Conservation (phyloP, 2,329 filamentous ascomycete genomes). For the Penicillium digitatum region DNA sequence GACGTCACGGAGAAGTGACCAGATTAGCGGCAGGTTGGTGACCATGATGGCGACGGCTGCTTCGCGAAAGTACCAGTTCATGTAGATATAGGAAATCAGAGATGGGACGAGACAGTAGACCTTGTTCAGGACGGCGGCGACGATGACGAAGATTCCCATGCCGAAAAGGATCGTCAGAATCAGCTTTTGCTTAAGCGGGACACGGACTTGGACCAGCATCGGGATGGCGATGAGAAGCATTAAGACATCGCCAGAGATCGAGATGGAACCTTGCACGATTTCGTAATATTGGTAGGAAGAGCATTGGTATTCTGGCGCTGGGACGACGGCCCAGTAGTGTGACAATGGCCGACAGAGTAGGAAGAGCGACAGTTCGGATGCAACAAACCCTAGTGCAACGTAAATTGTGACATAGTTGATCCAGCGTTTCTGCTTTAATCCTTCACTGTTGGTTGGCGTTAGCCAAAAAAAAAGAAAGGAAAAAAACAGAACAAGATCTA, state of each 20-base stretch:
- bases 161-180: slow-evolving; percentile 43
- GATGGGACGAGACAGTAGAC: slow-evolving; percentile 46
- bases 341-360: slow-evolving; percentile 50
- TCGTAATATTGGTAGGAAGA: slow-evolving; percentile 45
- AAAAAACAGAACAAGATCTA: background rate
- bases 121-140: slow-evolving; percentile 49
- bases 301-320: slow-evolving; percentile 42
- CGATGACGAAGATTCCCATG: slow-evolving; percentile 47
- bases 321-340: slow-evolving; percentile 52
- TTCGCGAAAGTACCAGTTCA: slow-evolving; percentile 50
- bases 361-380: slow-evolving; percentile 50
- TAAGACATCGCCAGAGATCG: slow-evolving; percentile 43
- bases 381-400: slow-evolving; percentile 46
- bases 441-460: slow-evolving; percentile 23
- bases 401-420: slow-evolving; percentile 42
- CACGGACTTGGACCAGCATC: slow-evolving; percentile 38
- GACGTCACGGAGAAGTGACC: slow-evolving; percentile 49
- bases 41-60: slow-evolving; percentile 46
- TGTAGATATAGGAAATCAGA: slow-evolving; percentile 42
- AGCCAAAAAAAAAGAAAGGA: no score
- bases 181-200: slow-evolving; percentile 44
- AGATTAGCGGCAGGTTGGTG: slow-evolving; percentile 51
- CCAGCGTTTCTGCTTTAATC: slow-evolving; percentile 34
- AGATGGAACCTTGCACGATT: slow-evolving; percentile 45
- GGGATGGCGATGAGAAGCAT: slow-evolving; percentile 46